A percentile compares a stretch with the other conserved stretches of the same genome.
Evolutionary conservation across 345 rosid species (phyloP).

Genomic region (Mercurialis annua): DNA sequence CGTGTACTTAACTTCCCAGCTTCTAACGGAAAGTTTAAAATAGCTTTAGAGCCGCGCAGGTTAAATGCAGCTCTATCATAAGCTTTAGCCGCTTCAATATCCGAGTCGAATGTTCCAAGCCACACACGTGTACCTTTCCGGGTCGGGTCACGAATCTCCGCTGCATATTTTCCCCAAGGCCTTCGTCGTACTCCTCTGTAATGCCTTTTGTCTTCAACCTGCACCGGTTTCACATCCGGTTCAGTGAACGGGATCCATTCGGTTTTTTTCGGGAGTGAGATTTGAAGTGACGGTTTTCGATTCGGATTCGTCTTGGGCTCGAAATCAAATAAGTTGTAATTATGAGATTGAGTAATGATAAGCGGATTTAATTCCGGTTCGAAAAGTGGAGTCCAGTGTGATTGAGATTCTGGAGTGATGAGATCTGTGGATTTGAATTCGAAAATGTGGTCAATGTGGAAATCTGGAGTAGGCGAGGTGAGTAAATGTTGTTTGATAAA

Average conservation of each 20-base stretch:
- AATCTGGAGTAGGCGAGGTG: not conserved
- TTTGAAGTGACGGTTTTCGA: conserved; percentile 49
- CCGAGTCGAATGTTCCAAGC: conserved; percentile 83
- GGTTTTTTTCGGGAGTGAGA: conserved; percentile 46
- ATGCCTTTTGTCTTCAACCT: conserved; percentile 37
- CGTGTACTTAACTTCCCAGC: conserved; percentile 38
- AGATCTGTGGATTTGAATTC: conserved; percentile 37
- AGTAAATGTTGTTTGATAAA: conserved; percentile 52
- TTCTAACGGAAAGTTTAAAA: conserved; percentile 81
- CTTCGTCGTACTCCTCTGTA: conserved; percentile 90
- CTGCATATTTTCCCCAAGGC: conserved; percentile 98
- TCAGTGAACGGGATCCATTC: conserved; percentile 47
- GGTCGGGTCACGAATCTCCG: conserved; percentile 91
- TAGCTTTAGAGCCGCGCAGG: conserved; percentile 80
- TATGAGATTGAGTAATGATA: conserved; percentile 30
- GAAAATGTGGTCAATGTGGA: conserved; percentile 23
- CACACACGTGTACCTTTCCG: conserved; percentile 68
- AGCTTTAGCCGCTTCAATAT: conserved; percentile 77
- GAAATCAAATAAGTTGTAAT: conserved; percentile 17
- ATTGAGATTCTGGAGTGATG: too few relatives aligned
- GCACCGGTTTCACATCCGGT: conserved; percentile 2
- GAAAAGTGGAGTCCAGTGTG: too few relatives aligned
- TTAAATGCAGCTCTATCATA: conserved; percentile 79
- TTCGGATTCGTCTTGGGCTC: not conserved
- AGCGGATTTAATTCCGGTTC: too few relatives aligned